Percentiles rank a stretch among this genome's conserved stretches.
These are phyloP conservation scores for Chytridiales sp. DNA, from an alignment of 371 early-diverging fungal genomes.

Conservation along the genomic window DNA sequence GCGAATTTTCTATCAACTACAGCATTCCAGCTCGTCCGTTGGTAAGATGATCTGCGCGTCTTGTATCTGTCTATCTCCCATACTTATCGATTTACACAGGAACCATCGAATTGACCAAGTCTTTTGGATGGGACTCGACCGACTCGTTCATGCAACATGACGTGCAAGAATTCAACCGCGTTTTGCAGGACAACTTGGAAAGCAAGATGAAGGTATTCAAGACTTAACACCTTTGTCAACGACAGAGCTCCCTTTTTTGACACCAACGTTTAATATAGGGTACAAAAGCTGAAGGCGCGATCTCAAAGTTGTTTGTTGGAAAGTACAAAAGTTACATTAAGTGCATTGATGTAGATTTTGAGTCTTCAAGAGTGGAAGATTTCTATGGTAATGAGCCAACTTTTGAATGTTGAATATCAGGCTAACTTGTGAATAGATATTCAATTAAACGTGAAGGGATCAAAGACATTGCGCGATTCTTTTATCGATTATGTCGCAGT, in stretches of 20 bases:
- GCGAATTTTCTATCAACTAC: constrained; percentile 89
- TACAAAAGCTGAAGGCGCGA: constrained; percentile 89
- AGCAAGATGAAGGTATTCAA: constrained; percentile 89
- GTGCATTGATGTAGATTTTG: constrained; percentile 91
- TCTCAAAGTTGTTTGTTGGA: constrained; percentile 85
- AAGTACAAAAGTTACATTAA: constrained; percentile 93
- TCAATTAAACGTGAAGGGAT: constrained; percentile 92
- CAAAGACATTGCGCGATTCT: constrained; percentile 82
- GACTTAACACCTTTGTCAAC: too few species aligned
- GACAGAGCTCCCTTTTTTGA: background rate
- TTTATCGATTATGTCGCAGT: constrained; percentile 85
- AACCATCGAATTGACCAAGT: constrained; percentile 89
- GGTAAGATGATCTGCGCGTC: constrained; percentile 40
- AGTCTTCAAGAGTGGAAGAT: constrained; percentile 85
- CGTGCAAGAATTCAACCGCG: constrained; percentile 95
- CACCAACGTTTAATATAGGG: constrained; percentile 45
- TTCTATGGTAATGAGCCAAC: constrained; percentile 61
- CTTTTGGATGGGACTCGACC: constrained; percentile 94
- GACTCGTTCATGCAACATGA: constrained; percentile 97
- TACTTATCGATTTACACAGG: constrained; percentile 29
- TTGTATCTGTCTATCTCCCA: background rate
- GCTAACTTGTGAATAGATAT: constrained; percentile 67
- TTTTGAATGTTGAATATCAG: too few species aligned
- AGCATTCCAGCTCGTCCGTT: constrained; percentile 66
- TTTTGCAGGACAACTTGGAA: constrained; percentile 92